phyloP scores from a whole-genome alignment of 148 eudicot genomes.

The Fagopyrum esculentum region DNA sequence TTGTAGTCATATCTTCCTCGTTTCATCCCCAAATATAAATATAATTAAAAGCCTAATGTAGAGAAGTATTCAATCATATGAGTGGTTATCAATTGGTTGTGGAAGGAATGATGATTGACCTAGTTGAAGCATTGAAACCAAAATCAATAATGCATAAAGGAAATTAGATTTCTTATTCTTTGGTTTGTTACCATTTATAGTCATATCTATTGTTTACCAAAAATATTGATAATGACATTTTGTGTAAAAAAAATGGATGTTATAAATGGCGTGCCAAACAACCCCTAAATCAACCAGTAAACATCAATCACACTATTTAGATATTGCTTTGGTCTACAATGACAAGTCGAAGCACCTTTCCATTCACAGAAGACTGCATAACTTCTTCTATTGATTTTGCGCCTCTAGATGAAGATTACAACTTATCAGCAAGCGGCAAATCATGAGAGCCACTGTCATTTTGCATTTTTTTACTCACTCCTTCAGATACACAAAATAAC shows the following conservation, averaged over 20 bases:
- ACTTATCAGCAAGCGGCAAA: constrained; percentile 30
- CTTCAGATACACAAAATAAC: not conserved
- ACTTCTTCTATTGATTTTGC: constrained; percentile 72
- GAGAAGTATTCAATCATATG: constrained; percentile 69
- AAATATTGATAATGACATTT: too few relatives aligned
- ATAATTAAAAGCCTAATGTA: constrained; percentile 73
- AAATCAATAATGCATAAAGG: constrained; percentile 31
- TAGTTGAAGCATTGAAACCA: constrained; percentile 80
- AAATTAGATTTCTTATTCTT: too few relatives aligned
- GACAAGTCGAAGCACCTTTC: constrained; percentile 50
- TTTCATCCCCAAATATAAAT: constrained; percentile 51
- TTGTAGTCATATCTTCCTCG: constrained; percentile 77
- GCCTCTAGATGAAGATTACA: constrained; percentile 41
- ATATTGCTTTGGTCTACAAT: not conserved
- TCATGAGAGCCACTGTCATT: constrained; percentile 25
- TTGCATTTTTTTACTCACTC: not conserved
- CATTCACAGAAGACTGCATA: constrained; percentile 81
- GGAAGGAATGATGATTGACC: constrained; percentile 85
- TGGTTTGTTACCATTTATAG: constrained; percentile 15
- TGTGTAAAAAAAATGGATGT: too few relatives aligned
- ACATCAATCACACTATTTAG: not conserved
- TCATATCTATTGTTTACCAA: too few relatives aligned
- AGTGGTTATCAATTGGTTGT: constrained; percentile 83
- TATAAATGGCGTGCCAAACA: too few relatives aligned
- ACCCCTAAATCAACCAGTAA: not conserved